These are phyloP conservation scores for Cladosporium sp. DNA, from an alignment of 2,329 filamentous ascomycete species.

Conservation along the genomic window DNA sequence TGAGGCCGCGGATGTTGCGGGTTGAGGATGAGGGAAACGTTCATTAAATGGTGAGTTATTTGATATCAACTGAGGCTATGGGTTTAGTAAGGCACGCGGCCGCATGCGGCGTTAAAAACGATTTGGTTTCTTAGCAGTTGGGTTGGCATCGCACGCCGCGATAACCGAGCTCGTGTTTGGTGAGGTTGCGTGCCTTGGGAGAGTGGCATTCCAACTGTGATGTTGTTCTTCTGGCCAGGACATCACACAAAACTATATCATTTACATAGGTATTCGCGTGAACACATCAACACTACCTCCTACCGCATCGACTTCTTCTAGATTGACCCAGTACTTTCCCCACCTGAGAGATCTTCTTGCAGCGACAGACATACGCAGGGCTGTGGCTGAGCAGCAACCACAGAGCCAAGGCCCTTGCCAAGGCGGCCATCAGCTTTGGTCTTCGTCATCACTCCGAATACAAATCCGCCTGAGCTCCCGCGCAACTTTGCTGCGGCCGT, in stretches of 20 bases:
- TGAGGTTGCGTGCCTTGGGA: neutral
- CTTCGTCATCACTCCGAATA: slow-evolving; percentile 8
- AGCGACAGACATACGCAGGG: neutral
- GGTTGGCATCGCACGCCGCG: neutral
- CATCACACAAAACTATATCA: no score
- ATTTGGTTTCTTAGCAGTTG: neutral
- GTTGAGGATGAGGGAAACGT: no score
- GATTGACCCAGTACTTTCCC: neutral
- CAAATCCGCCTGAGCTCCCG: neutral
- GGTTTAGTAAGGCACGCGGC: no score
- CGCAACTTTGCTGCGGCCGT: neutral
- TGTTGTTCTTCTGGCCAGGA: no score
- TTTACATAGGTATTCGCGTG: no score
- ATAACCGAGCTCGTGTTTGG: neutral
- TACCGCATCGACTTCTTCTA: neutral
- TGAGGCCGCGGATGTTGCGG: no score
- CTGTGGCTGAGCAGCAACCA: slow-evolving; percentile 10
- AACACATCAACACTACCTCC: no score
- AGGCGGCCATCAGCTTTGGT: slow-evolving; percentile 1
- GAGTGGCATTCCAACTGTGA: neutral
- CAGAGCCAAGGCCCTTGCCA: slow-evolving; percentile 1
- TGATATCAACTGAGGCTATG: no score
- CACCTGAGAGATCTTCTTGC: no score
- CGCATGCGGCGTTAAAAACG: neutral
- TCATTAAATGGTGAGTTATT: no score